Evolutionary conservation across 164 flowering plant genomes (phyloP), one percentile per base, ranked within the genome.

Genomic region (Nymphaea colorata): DNA sequence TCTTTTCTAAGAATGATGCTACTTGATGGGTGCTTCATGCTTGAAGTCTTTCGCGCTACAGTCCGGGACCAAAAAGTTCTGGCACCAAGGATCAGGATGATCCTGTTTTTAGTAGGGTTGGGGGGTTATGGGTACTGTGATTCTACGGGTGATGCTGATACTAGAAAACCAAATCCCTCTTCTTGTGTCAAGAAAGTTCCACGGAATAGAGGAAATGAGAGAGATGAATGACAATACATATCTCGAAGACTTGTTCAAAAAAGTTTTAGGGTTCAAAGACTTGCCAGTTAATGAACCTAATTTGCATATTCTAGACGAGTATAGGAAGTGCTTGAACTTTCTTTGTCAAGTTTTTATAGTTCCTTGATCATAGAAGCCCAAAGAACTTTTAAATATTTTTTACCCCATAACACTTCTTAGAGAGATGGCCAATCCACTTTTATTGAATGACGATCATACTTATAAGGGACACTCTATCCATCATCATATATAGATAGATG

Each of bases 161-260:
- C 5, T 76, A 10, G 76, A 76, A 63, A 70, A 73, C 69, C 76
- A 76, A 12, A 25, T 70, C 14, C 76, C 78, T 3, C 47, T 62
- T 12, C 43, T n/a, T 0, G 68, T 67, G 4, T 68, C 69, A 2
- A 2, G 42, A 17, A 44, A 15, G 6, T 44, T 70, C 8, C 57
- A 8, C 3, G 57, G 14, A 15, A 3, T 15, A 51, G 57, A 15
- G 57, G 14, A 51, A 8, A 15, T 51, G 0, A 51, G 14, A 2
- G 57, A 51, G 57, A 15, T 8, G 3, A 2, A 51, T 51, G 14
- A 51, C 14, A 8, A 51, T 5, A 3, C 8, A 51, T 8, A 8
- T 15, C 4, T 51, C 14, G 7, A 45, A 10, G 3, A 51, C 12
- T 51, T 51, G 55, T 7, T 51, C 4, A n/a, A n/a, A n/a, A n/a